Conservation (phyloP, 495 filamentous ascomycete species). For the Aspergillus steynii region DNA sequence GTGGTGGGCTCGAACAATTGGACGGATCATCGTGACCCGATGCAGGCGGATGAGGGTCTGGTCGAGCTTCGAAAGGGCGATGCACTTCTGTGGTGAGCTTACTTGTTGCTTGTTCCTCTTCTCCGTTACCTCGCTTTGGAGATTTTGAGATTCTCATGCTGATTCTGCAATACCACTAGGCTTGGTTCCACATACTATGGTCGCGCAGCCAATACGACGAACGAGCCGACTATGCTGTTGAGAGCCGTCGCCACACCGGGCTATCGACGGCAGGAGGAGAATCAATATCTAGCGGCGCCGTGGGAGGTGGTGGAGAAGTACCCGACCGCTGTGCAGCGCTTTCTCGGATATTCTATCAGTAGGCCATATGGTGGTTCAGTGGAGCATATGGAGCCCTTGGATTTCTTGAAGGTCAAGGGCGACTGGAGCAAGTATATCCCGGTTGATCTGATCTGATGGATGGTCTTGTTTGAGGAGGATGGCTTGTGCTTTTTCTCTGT, state of each 20-base stretch:
- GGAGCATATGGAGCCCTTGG: constrained; percentile 16
- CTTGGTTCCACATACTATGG: constrained; percentile 14
- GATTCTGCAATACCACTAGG: neutral
- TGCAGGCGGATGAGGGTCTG: constrained; percentile 5
- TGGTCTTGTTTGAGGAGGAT: neutral
- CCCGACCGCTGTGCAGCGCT: constrained; percentile 8
- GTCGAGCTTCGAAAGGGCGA: constrained; percentile 12
- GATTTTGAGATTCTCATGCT: neutral
- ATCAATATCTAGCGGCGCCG: constrained; percentile 16
- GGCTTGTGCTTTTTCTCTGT: too few relatives aligned
- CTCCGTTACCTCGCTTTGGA: neutral
- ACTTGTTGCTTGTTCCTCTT: neutral
- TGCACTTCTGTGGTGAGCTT: constrained; percentile 11
- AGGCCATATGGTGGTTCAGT: constrained; percentile 14
- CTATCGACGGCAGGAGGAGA: constrained; percentile 27
- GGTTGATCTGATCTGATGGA: constrained; percentile 11
- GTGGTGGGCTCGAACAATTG: constrained; percentile 13
- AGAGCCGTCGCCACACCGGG: constrained; percentile 31
- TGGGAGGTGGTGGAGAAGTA: constrained; percentile 11
- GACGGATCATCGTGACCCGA: constrained; percentile 11
- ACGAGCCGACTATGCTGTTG: constrained; percentile 1
- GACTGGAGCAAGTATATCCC: constrained; percentile 15
- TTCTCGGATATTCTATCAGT: constrained; percentile 15
- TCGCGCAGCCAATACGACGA: constrained; percentile 1
- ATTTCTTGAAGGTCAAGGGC: constrained; percentile 14